Conservation (phyloP, 805 yeast species). For the Zygosaccharomyces bisporus region DNA sequence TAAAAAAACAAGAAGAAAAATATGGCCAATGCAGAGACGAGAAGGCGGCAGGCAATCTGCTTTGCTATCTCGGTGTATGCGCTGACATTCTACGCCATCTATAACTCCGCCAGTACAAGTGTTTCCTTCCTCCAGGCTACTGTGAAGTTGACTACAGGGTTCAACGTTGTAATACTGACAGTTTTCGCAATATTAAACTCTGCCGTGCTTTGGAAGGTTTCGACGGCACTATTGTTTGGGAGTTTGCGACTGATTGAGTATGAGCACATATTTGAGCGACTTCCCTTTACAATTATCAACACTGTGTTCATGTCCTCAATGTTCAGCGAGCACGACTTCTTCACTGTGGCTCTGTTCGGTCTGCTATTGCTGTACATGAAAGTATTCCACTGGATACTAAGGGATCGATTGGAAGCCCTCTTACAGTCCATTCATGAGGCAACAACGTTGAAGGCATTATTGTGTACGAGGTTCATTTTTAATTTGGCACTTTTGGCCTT, state of each 20-base stretch:
- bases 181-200: constrained; percentile 44
- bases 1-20: not conserved
- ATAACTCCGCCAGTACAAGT: constrained; percentile 25
- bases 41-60: constrained; percentile 19
- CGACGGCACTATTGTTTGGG: constrained; percentile 64
- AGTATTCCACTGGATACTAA: constrained; percentile 72
- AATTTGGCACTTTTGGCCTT: constrained; percentile 44
- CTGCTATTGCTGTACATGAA: constrained; percentile 48
- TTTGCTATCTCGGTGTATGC: constrained; percentile 20
- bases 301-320: constrained; percentile 55
- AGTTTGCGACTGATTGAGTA: constrained; percentile 67
- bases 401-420: constrained; percentile 44
- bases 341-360: constrained; percentile 42
- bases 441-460: constrained; percentile 32
- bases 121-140: constrained; percentile 41
- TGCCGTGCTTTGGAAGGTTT: constrained; percentile 42
- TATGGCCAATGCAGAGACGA: constrained; percentile 13
- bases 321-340: constrained; percentile 46
- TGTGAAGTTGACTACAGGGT: constrained; percentile 49
- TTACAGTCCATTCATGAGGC: constrained; percentile 42
- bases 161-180: constrained; percentile 40
- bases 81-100: constrained; percentile 22
- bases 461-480: constrained; percentile 40
- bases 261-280: constrained; percentile 67
- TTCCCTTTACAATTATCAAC: constrained; percentile 61